Evolutionary conservation across 129 eudicot genomes (phyloP), one percentile per base, ranked within the genome.

Genomic region (Chrysanthemum seticuspe): DNA sequence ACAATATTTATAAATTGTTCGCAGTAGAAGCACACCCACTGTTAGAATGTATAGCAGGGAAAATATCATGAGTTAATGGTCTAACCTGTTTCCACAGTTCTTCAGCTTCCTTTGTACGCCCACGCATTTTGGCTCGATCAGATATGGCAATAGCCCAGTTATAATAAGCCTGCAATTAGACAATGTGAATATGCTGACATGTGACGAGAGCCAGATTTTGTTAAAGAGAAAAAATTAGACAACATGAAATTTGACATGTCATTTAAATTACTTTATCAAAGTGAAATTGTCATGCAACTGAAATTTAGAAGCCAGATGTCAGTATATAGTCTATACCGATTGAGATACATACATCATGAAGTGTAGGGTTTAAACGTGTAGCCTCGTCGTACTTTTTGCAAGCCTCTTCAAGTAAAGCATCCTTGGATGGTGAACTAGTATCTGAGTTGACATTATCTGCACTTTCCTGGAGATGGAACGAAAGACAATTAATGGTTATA

Each of bases 61-160:
- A 51, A 45, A 72, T 9, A 40, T 40, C 60, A 69, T 10, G 34
- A 36, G 27, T 51, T n/a, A 57, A 55, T 62, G 50, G 11, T 10
- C 31, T 11, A 61, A 92, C 97, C 93, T 92, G 94, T 63, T 88
- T 89, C 98, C 98, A 93, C 58, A 93, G 51, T 71, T 89, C 98
- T 83, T 93, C 98, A 76, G 95, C 98, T 74, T 93, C 96, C 76
- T 93, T 93, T 65, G 98, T 93, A 65, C 96, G 98, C 12, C 98
- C 98, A 80, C 96, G 95, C 88, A 89, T 84, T 81, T 91, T 93
- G 56, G 96, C 98, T 45, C 98, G 92, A 74, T 93, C 96, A 72
- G 98, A 89, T 70, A 93, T 93, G 71, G 96, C 95, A 59, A 89
- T 93, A 66, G 98, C 98, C 98, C 98, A 89, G 75, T 93, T 89